Conservation (phyloP, 108 stramenopile genomes). For the Craspedostauros australis region DNA sequence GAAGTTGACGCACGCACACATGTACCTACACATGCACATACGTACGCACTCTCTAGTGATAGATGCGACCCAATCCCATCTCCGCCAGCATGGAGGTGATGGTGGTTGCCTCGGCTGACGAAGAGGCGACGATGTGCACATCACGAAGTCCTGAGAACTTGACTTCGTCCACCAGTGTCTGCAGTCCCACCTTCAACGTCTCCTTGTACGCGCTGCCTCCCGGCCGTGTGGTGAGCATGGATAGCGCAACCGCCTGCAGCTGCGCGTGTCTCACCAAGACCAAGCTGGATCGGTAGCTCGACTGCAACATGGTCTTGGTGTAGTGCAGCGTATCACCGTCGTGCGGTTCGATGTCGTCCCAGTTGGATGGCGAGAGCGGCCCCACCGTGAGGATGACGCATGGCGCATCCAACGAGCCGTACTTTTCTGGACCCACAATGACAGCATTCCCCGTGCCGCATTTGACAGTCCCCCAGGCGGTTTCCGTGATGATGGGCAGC, state of each 20-base stretch:
- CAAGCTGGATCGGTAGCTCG: conserved; percentile 13
- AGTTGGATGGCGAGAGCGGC: conserved; percentile 1
- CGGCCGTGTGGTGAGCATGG: neutral
- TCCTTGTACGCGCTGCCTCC: neutral
- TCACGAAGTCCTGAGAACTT: conserved; percentile 9
- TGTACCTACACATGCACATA: no score
- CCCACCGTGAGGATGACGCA: conserved; percentile 13
- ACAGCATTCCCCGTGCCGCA: conserved; percentile 28
- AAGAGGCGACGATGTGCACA: conserved; percentile 4
- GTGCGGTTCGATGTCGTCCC: neutral
- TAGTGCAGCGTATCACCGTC: conserved; percentile 1
- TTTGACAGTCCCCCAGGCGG: conserved; percentile 11
- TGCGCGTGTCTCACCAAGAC: conserved; percentile 12
- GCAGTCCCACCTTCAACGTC: conserved; percentile 4
- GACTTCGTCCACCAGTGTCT: conserved; percentile 15
- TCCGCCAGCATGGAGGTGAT: neutral
- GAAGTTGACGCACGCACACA: no score
- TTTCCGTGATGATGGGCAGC: conserved; percentile 10
- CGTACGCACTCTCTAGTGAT: no score
- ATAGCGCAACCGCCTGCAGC: conserved; percentile 9
- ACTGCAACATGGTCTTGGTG: conserved; percentile 7
- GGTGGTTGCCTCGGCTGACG: neutral
- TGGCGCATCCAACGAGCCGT: conserved; percentile 4
- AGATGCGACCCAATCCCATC: no score
- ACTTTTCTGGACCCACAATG: conserved; percentile 9